Evolutionary conservation across 75 land plant genomes (phyloP).

Genomic region (Pinus tabuliformis): DNA sequence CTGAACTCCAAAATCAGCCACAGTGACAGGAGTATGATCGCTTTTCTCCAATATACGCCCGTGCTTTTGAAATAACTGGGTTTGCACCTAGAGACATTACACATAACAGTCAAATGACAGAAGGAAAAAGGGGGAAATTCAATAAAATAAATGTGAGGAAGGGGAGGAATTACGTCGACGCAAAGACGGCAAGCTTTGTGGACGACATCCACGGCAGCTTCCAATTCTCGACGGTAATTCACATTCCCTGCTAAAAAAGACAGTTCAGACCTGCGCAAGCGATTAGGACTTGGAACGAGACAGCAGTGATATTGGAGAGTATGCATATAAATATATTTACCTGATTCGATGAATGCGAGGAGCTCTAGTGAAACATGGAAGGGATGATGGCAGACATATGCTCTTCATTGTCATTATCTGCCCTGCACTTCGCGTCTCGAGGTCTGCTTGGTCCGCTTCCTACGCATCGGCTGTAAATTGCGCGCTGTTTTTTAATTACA

Average conservation of each 20-base stretch:
- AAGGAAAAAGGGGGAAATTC: background rate
- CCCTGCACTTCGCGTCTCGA: too few relatives aligned
- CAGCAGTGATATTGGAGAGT: too few relatives aligned
- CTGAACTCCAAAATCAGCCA: conserved; percentile 96
- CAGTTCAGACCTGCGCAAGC: conserved; percentile 24
- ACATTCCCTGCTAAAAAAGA: conserved; percentile 43
- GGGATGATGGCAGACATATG: too few relatives aligned
- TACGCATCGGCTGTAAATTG: too few relatives aligned
- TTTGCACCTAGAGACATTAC: conserved; percentile 38
- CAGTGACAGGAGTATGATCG: conserved; percentile 79
- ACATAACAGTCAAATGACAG: background rate
- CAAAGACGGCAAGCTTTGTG: conserved; percentile 75
- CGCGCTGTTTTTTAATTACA: too few relatives aligned
- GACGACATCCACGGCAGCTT: conserved; percentile 77
- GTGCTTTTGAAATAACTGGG: conserved; percentile 24
- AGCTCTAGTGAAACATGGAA: too few relatives aligned
- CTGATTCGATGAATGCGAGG: too few relatives aligned
- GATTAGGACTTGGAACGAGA: too few relatives aligned
- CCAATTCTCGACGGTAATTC: conserved; percentile 49
- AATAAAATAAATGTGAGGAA: background rate
- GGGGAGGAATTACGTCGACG: conserved; percentile 36
- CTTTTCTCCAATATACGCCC: conserved; percentile 56
- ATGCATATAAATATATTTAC: too few relatives aligned
- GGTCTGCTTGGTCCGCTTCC: too few relatives aligned
- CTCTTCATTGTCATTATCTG: too few relatives aligned